Conservation (phyloP, 495 filamentous ascomycete genomes). For the Neurospora tetraspora region DNA sequence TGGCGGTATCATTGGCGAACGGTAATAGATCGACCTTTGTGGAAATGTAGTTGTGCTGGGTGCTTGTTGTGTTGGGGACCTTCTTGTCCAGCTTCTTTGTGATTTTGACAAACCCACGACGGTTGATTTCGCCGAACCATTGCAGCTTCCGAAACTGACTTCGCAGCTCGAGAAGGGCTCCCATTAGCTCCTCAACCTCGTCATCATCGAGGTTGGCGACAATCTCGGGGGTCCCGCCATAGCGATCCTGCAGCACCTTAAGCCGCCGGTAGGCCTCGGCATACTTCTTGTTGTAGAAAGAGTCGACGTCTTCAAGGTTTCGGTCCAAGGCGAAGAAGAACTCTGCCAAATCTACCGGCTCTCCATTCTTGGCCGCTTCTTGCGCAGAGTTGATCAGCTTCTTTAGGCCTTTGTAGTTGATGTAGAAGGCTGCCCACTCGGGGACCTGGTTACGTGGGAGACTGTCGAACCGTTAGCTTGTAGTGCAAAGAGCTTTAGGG, state of each 20-base stretch:
- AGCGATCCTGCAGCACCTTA: conserved; percentile 75
- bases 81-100: conserved; percentile 97
- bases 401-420: conserved; percentile 94
- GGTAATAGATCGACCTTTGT: conserved; percentile 77
- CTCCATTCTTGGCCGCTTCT: conserved; percentile 50
- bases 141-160: conserved; percentile 81
- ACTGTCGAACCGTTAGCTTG: conserved; percentile 33
- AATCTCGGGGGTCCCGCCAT: conserved; percentile 48
- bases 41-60: conserved; percentile 72
- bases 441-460: conserved; percentile 90
- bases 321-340: conserved; percentile 93
- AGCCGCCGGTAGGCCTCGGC: conserved; percentile 70
- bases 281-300: conserved; percentile 93
- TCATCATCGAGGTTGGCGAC: conserved; percentile 49
- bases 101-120: conserved; percentile 92
- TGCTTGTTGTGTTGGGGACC: conserved; percentile 46
- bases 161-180: conserved; percentile 76
- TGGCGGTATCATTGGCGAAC: conserved; percentile 68
- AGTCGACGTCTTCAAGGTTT: conserved; percentile 89
- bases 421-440: conserved; percentile 87
- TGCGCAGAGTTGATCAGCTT: conserved; percentile 78
- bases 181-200: conserved; percentile 81
- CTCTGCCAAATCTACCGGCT: conserved; percentile 72
- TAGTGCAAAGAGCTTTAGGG: not conserved
- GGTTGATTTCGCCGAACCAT: conserved; percentile 97